Evolutionary conservation across 441 rosid genomes (phyloP), one percentile per base, ranked within the genome.

Genomic region (Viola pubescens): DNA sequence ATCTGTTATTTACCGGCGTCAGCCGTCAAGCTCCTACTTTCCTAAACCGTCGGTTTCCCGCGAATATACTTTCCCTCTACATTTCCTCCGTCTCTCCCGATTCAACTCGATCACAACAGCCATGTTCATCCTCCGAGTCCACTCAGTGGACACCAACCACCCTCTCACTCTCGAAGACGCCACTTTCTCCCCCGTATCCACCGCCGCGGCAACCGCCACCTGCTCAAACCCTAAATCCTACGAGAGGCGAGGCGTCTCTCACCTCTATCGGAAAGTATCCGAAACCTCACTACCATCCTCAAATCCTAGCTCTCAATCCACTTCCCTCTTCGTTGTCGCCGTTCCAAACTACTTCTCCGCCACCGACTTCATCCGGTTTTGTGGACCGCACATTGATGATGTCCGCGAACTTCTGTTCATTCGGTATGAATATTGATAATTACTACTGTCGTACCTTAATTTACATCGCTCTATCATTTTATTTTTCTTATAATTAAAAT

Each of bases 301-400:
- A 9, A 85, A 64, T 69, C 83, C 89, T 73, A 80, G 56, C 80
- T 79, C 90, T 52, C 82, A 76, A 52, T 85, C 94, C 58, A 77
- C 81, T 57, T 70, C 76, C 61, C 89, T 87, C 66, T 87, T 89
- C 73, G 89, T 89, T 49, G 94, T 86, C 42, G 96, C 92, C 52
- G 87, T 86, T 71, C 97, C 96, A n/a, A 87, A 84, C 73, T 89
- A 92, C 74, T 69, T 89, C 50, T 86, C 96, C 40, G 55, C 76
- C 47, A 77, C 77, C 44, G 98, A 86, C 55, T 87, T 89, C 57
- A 75, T 92, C 76, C 82, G 86, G 4, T 87, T 89, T 59, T 80
- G 70, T 48, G 94, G 76, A 2, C 56, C 81, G 9, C 81, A 75
- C 60, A 63, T 82, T 64, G 76, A 78, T 11, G 59, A 63, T 53